Base-by-base conservation (phyloP, 805 yeast species). In the Zygoascus ofunaensis region DNA sequence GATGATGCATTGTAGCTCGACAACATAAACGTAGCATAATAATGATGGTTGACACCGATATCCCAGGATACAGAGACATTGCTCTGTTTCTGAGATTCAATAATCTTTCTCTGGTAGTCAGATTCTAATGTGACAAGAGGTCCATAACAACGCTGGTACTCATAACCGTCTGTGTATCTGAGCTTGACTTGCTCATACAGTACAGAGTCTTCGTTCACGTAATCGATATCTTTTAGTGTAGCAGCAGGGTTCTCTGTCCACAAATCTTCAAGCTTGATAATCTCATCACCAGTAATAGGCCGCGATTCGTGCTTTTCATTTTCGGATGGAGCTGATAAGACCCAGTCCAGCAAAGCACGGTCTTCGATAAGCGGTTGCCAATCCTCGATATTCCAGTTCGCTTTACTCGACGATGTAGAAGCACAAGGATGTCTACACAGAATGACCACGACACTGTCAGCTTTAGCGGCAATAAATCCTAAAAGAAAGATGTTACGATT, bases 351-450 rank as follows among this genome's bases (percentile, higher is more conserved):
- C 46, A 89, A 76, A 50, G 76, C 80, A 33, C 94, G 71, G 51
- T 86, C 81, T 51, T 82, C 90, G 45, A 89, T 84, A 44, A 89
- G 66, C 0, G 95, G 74, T 56, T 82, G 86, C 97, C 97, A 89
- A 48, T 83, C 82, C 35, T 71, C 74, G 0, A 89, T 80, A 55
- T 87, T 95, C 97, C 96, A 89, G 55, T 80, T 79, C 60, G 82
- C 86, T 51, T 82, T 79, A 1, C 94, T 80, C 5, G 63, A 47
- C 4, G 63, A 44, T 17, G 52, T 50, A 3, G 59, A 49, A 4
- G 69, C 63, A 62, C 97, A 89, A 0, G 96, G 96, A 44, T 85
- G 68, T 45, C 97, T 77, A 63, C 97, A 89, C 39, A 89, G 63
- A 36, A 87, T 73, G 3, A 89, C 95, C 47, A 89, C 89, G 33